phyloP scores from a whole-genome alignment of 2,329 filamentous ascomycete species.

The Penicillium sp. region DNA sequence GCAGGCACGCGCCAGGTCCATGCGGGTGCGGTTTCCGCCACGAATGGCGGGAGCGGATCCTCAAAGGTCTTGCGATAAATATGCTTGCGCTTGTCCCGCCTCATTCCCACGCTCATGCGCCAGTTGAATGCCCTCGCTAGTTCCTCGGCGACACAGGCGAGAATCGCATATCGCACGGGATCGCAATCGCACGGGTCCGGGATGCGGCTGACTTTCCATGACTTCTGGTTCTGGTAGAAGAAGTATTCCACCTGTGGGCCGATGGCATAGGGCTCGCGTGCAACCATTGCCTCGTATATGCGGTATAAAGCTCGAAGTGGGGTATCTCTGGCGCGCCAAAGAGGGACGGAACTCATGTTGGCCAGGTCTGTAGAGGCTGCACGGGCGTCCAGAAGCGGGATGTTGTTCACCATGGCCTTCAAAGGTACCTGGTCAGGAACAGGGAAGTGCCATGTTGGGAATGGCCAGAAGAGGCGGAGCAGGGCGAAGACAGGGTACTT shows the following conservation, averaged over 20 bases:
- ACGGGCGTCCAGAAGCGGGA: conserved; percentile 13
- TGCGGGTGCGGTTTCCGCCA: conserved; percentile 14
- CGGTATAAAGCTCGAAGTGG: conserved; percentile 31
- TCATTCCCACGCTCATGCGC: conserved; percentile 26
- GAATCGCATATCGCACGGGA: conserved; percentile 29
- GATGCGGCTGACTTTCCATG: conserved; percentile 22
- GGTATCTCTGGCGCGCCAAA: conserved; percentile 30
- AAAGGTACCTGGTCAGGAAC: conserved; percentile 22
- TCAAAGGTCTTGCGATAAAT: conserved; percentile 22
- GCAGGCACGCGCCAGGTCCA: conserved; percentile 21
- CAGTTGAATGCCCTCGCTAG: conserved; percentile 26
- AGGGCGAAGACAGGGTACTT: conserved; percentile 20
- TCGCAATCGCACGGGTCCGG: conserved; percentile 27
- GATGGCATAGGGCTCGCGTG: conserved; percentile 20
- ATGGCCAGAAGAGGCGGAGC: conserved; percentile 23
- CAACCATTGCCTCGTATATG: conserved; percentile 25
- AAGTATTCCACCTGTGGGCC: conserved; percentile 28
- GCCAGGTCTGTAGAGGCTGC: conserved; percentile 19
- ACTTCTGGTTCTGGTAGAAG: conserved; percentile 15
- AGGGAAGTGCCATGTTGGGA: conserved; percentile 25
- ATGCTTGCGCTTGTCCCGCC: conserved; percentile 22
- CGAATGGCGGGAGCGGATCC: conserved; percentile 25
- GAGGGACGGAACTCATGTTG: conserved; percentile 25
- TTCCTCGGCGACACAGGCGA: conserved; percentile 27
- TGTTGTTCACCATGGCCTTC: conserved; percentile 10